A percentile compares a stretch with the other conserved stretches of the same genome.
These are phyloP conservation scores for Monosporascus cannonballus DNA, from an alignment of 2,329 filamentous ascomycete species.

Conservation along the genomic window DNA sequence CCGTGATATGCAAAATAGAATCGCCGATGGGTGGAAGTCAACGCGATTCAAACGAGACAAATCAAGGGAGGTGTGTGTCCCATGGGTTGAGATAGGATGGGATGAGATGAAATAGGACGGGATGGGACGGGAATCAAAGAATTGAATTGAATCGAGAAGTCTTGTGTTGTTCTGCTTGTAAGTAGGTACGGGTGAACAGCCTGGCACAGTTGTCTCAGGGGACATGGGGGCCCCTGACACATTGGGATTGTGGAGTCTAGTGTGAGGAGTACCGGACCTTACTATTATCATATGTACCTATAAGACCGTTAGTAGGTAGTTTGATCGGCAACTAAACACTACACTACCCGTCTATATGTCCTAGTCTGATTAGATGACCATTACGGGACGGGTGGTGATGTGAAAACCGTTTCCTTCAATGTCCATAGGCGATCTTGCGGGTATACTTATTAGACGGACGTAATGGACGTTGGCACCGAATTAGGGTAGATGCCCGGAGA, in stretches of 20 bases:
- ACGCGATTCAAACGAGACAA: neutral
- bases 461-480: neutral
- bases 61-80: neutral
- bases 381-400: too few species aligned
- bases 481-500: neutral
- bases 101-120: neutral
- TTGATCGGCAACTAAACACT: neutral
- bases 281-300: neutral
- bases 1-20: neutral
- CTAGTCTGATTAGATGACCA: too few species aligned
- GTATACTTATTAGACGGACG: neutral
- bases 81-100: neutral
- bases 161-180: neutral
- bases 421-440: neutral
- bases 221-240: neutral
- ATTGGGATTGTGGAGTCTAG: neutral
- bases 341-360: neutral
- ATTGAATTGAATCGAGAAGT: neutral
- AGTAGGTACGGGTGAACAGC: constrained; percentile 2
- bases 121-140: neutral
- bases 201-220: neutral
- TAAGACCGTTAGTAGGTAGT: neutral
- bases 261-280: neutral
- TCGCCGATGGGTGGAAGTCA: neutral
- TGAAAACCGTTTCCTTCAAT: too few species aligned